Evolutionary conservation across 2,329 filamentous ascomycete genomes (phyloP).

Genomic region (Colletotrichum simmondsii): DNA sequence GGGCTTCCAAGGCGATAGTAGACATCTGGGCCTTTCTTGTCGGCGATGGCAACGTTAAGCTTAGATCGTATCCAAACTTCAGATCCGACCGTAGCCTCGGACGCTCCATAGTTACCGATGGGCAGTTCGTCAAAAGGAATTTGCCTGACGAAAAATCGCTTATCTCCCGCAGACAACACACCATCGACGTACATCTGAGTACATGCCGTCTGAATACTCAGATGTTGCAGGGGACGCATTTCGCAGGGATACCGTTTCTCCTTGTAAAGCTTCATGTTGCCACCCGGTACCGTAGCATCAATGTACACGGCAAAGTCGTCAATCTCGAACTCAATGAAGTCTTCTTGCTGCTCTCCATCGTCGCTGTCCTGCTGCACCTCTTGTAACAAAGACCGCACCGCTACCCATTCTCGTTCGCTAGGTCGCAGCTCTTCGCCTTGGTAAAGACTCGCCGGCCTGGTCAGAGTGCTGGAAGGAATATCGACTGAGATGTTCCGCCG

Average conservation of each 20-base stretch:
- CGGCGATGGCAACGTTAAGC: conserved; percentile 46
- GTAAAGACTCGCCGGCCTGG: conserved; percentile 30
- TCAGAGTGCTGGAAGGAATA: conserved; percentile 23
- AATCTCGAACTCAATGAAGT: conserved; percentile 61
- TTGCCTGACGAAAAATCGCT: conserved; percentile 61
- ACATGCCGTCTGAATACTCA: conserved; percentile 50
- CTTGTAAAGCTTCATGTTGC: not conserved
- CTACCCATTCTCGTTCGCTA: conserved; percentile 42
- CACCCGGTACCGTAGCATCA: conserved; percentile 42
- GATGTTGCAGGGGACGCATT: conserved; percentile 65
- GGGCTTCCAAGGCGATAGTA: conserved; percentile 74
- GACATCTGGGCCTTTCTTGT: conserved; percentile 44
- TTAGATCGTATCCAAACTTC: conserved; percentile 74
- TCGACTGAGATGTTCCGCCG: conserved; percentile 1
- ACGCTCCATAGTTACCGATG: conserved; percentile 72
- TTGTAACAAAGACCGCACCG: conserved; percentile 44
- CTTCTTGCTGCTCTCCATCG: conserved; percentile 34
- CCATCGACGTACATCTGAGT: conserved; percentile 69
- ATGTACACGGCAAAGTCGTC: conserved; percentile 70
- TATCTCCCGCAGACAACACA: conserved; percentile 57
- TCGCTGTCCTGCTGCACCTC: conserved; percentile 10
- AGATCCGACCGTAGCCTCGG: conserved; percentile 57
- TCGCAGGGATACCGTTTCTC: conserved; percentile 49
- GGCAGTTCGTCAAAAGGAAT: conserved; percentile 69
- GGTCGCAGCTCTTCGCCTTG: conserved; percentile 39